Conservation (phyloP, 1,284 basidiomycete species). For the Exobasidium cylindrosporum region DNA sequence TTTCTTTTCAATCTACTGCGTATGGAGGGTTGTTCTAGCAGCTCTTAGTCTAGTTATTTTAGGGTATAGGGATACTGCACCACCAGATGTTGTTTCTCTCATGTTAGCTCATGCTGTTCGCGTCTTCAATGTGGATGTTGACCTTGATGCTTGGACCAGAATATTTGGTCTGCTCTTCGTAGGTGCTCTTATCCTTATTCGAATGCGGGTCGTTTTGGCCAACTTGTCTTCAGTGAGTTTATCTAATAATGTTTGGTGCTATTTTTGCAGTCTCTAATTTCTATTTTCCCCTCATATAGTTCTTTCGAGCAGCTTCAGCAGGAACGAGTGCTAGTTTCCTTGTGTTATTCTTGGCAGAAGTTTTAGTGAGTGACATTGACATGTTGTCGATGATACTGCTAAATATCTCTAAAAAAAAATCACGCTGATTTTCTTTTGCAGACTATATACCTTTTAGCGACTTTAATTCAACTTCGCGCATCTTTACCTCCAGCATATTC, state of each 20-base stretch:
- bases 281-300: slow-evolving; percentile 26
- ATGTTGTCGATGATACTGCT: no score
- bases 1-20: slow-evolving; percentile 56
- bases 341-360: slow-evolving; percentile 56
- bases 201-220: slow-evolving; percentile 56
- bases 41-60: slow-evolving; percentile 32
- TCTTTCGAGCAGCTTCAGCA: slow-evolving; percentile 55
- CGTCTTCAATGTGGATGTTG: slow-evolving; percentile 53
- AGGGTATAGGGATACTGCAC: slow-evolving; percentile 39
- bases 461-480: slow-evolving; percentile 57
- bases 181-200: slow-evolving; percentile 56
- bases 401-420: no score
- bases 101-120: slow-evolving; percentile 49
- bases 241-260: neutral
- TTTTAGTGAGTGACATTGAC: slow-evolving; percentile 51
- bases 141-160: slow-evolving; percentile 55
- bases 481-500: slow-evolving; percentile 32
- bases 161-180: slow-evolving; percentile 55
- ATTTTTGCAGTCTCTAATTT: neutral
- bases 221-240: slow-evolving; percentile 45
- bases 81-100: slow-evolving; percentile 53
- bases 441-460: slow-evolving; percentile 58
- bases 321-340: slow-evolving; percentile 57
- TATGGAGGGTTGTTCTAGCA: slow-evolving; percentile 32
- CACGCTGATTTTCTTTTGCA: slow-evolving; percentile 15